These are phyloP conservation scores for Rubroboletus satanas DNA, from an alignment of 768 basidiomycete genomes.

Conservation along the genomic window DNA sequence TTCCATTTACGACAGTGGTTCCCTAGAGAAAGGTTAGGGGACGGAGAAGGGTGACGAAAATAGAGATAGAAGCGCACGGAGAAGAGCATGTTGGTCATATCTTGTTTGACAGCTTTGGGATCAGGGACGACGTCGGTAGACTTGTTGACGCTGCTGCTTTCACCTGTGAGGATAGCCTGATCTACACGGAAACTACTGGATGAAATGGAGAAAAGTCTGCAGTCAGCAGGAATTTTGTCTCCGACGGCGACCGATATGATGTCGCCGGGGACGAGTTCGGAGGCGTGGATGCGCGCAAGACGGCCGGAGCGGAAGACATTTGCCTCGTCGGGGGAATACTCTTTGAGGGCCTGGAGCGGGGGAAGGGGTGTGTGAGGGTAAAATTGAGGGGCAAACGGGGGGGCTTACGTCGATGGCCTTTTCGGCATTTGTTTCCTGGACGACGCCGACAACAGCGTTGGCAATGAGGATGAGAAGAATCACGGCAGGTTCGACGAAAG, in stretches of 20 bases:
- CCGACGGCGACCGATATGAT: conserved; percentile 89
- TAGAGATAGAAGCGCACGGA: conserved; percentile 46
- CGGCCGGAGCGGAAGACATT: conserved; percentile 78
- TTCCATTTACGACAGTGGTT: conserved; percentile 94
- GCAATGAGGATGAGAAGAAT: conserved; percentile 95
- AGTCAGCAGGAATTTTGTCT: conserved; percentile 94
- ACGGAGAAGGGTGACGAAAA: not conserved
- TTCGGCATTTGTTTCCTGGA: conserved; percentile 96
- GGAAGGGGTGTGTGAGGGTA: not conserved
- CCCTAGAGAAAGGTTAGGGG: conserved; percentile 47
- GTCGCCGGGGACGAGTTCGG: conserved; percentile 92
- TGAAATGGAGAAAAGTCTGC: conserved; percentile 80
- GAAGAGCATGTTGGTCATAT: conserved; percentile 97
- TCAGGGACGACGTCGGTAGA: conserved; percentile 65
- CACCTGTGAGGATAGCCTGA: conserved; percentile 95
- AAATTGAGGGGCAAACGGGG: not conserved
- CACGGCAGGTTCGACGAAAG: conserved; percentile 93
- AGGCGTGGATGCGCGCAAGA: conserved; percentile 71
- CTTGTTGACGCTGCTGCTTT: conserved; percentile 88
- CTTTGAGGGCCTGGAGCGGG: conserved; percentile 74
- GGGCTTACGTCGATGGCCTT: conserved; percentile 89
- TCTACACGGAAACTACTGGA: conserved; percentile 94
- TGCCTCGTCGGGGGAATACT: conserved; percentile 96
- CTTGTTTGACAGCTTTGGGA: conserved; percentile 86
- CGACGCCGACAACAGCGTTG: conserved; percentile 95